Evolutionary conservation across 352 stramenopile species (phyloP).

Genomic region (Peronospora belbahrii): DNA sequence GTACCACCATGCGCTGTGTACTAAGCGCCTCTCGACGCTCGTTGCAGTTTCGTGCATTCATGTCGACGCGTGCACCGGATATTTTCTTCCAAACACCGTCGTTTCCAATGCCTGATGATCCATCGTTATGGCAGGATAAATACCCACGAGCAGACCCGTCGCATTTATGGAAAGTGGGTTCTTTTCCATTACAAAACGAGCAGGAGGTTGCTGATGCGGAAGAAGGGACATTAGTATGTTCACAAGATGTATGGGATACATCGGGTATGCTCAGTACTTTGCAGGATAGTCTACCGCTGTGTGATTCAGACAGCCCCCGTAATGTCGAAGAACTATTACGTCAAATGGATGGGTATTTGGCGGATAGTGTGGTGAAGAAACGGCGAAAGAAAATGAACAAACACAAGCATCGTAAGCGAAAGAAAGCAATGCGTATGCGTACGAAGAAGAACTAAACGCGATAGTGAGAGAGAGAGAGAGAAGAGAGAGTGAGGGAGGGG

Average conservation of each 20-base stretch:
- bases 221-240: conserved; percentile 28
- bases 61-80: conserved; percentile 51
- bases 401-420: conserved; percentile 88
- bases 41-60: conserved; percentile 43
- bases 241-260: conserved; percentile 70
- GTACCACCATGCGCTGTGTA: conserved; percentile 10
- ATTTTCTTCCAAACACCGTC: conserved; percentile 56
- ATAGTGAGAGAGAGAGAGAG: too few relatives aligned
- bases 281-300: conserved; percentile 49
- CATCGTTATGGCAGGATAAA: conserved; percentile 46
- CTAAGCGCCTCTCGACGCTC: conserved; percentile 6
- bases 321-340: conserved; percentile 50
- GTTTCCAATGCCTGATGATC: conserved; percentile 56
- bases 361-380: conserved; percentile 86
- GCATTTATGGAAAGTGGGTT: conserved; percentile 71
- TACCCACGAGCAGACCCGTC: conserved; percentile 52
- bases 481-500: not conserved
- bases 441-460: conserved; percentile 87
- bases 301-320: conserved; percentile 25
- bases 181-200: conserved; percentile 48
- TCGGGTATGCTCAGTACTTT: conserved; percentile 73
- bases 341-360: conserved; percentile 70
- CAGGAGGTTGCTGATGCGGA: conserved; percentile 10
- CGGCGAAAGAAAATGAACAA: conserved; percentile 91
- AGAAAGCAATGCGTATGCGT: conserved; percentile 82